Evolutionary conservation across 371 early-diverging fungal genomes (phyloP).

Genomic region (Mucor lusitanicus): DNA sequence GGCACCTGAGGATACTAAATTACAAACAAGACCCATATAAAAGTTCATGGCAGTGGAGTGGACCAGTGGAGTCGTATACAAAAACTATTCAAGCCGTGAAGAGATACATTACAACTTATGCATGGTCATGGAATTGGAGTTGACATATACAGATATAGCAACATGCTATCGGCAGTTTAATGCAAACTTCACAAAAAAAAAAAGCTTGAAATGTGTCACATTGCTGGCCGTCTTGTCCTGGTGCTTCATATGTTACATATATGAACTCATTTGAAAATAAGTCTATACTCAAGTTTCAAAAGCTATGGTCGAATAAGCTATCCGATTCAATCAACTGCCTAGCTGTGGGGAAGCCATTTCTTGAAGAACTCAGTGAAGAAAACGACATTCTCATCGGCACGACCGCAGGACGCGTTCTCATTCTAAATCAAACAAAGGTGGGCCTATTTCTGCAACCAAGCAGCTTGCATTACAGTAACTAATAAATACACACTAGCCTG

Average conservation of each 20-base stretch:
- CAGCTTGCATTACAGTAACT: neutral
- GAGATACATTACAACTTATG: too few relatives aligned
- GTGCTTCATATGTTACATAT: neutral
- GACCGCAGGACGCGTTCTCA: constrained; percentile 45
- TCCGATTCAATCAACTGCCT: constrained; percentile 47
- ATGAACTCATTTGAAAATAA: neutral
- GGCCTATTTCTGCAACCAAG: neutral
- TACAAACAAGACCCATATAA: too few relatives aligned
- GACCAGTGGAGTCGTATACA: too few relatives aligned
- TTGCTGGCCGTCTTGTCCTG: neutral
- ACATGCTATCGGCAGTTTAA: neutral
- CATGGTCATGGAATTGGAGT: too few relatives aligned
- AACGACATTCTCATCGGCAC: constrained; percentile 52
- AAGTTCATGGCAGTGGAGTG: too few relatives aligned
- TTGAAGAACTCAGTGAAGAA: constrained; percentile 50
- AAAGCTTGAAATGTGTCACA: neutral
- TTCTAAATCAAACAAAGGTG: constrained; percentile 49
- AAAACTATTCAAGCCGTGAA: too few relatives aligned
- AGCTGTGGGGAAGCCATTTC: constrained; percentile 47
- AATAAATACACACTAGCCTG: constrained; percentile 19
- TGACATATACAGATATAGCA: too few relatives aligned
- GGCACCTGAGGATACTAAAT: too few relatives aligned
- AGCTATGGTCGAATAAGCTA: constrained; percentile 40
- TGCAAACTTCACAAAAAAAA: neutral
- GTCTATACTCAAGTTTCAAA: constrained; percentile 10